Evolutionary conservation across 1,139 yeast genomes (phyloP).

Genomic region (Meyerozyma athensensis): DNA sequence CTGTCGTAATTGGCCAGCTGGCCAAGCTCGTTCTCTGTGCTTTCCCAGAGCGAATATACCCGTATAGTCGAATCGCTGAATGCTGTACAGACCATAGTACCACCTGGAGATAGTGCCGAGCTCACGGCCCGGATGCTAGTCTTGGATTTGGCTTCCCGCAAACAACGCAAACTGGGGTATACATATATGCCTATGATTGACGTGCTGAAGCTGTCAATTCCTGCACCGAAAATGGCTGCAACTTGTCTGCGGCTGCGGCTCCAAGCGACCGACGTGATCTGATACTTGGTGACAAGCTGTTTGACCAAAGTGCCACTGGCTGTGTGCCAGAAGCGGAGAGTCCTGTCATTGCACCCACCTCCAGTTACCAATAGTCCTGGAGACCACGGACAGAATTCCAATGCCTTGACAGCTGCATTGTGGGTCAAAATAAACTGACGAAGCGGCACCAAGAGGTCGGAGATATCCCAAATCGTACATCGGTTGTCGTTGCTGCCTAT

Average conservation of each 20-base stretch:
- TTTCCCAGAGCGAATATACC: slow-evolving; percentile 66
- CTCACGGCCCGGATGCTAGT: slow-evolving; percentile 56
- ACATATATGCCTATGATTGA: slow-evolving; percentile 51
- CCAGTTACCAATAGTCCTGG: slow-evolving; percentile 39
- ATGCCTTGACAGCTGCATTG: slow-evolving; percentile 40
- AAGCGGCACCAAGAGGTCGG: slow-evolving; percentile 34
- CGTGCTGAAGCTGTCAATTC: slow-evolving; percentile 43
- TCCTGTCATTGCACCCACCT: slow-evolving; percentile 40
- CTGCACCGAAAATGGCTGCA: slow-evolving; percentile 78
- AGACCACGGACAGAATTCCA: slow-evolving; percentile 46
- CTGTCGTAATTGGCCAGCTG: neutral
- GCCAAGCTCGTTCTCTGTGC: neutral
- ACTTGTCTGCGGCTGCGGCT: slow-evolving; percentile 57
- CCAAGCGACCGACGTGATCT: slow-evolving; percentile 80
- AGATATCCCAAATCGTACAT: slow-evolving; percentile 64
- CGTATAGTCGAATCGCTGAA: slow-evolving; percentile 73
- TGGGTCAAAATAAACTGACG: slow-evolving; percentile 42
- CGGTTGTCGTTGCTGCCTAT: slow-evolving; percentile 73
- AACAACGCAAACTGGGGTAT: slow-evolving; percentile 57
- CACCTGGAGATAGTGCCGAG: slow-evolving; percentile 63
- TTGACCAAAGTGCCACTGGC: slow-evolving; percentile 64
- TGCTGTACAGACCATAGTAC: slow-evolving; percentile 60
- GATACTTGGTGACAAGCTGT: slow-evolving; percentile 57
- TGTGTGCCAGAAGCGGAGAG: slow-evolving; percentile 78
- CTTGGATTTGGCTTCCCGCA: slow-evolving; percentile 48